These are phyloP conservation scores for Alternaria incomplexa DNA, from an alignment of 2,329 filamentous ascomycete genomes.

Conservation along the genomic window DNA sequence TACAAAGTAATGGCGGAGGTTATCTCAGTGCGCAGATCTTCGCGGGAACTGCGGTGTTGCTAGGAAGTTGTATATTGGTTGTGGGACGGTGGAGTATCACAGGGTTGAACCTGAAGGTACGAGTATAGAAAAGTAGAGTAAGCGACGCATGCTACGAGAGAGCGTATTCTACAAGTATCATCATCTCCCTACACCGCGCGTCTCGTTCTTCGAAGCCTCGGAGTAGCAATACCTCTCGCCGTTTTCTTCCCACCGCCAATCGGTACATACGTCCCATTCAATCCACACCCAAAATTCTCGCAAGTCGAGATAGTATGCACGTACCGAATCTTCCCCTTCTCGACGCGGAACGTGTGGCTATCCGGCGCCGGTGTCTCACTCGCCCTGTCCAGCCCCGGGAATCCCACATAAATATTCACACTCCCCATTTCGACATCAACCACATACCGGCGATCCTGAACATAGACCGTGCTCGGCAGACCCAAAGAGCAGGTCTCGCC, in stretches of 20 bases:
- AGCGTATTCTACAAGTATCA: neutral
- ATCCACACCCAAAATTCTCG: conserved; percentile 25
- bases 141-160: neutral
- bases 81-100: conserved; percentile 38
- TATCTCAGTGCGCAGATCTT: conserved; percentile 56
- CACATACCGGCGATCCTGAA: conserved; percentile 33
- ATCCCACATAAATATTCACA: conserved; percentile 31
- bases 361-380: conserved; percentile 23
- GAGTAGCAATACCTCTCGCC: neutral
- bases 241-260: neutral
- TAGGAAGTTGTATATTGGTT: conserved; percentile 39
- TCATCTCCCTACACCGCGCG: neutral
- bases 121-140: conserved; percentile 12
- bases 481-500: conserved; percentile 27
- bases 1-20: conserved; percentile 48
- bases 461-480: conserved; percentile 26
- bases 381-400: conserved; percentile 27
- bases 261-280: conserved; percentile 21
- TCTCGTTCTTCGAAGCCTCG: neutral
- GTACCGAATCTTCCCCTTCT: conserved; percentile 30
- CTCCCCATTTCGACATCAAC: conserved; percentile 33
- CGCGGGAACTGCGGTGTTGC: conserved; percentile 36
- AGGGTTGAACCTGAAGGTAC: conserved; percentile 33
- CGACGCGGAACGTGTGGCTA: conserved; percentile 34
- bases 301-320: conserved; percentile 31